These are phyloP conservation scores for Arthroderma sp. DNA, from an alignment of 2,329 filamentous ascomycete genomes.

Conservation along the genomic window DNA sequence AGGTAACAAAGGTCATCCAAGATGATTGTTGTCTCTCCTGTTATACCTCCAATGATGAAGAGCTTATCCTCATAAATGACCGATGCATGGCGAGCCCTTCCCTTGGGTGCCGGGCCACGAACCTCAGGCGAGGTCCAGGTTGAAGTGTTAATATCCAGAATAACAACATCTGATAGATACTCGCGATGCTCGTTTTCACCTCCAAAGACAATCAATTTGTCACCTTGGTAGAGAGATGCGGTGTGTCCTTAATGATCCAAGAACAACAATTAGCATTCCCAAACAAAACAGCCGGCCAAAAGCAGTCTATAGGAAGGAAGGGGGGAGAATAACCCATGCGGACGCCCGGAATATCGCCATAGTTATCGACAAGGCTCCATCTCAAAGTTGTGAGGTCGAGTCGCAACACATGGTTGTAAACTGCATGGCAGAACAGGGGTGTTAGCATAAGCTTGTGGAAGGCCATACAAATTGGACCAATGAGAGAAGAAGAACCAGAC, in stretches of 20 bases:
- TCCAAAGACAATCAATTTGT: conserved; percentile 93
- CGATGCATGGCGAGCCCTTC: conserved; percentile 82
- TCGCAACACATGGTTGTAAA: conserved; percentile 93
- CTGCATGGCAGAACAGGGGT: conserved; percentile 22
- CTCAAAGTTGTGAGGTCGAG: conserved; percentile 77
- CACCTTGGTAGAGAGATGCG: conserved; percentile 80
- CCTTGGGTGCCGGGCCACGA: conserved; percentile 70
- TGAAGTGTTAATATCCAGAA: conserved; percentile 87
- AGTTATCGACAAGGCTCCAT: conserved; percentile 96
- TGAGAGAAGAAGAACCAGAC: conserved; percentile 20
- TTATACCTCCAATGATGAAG: conserved; percentile 92
- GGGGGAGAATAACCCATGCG: conserved; percentile 61
- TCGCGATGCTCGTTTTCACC: conserved; percentile 96
- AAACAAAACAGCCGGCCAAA: neutral
- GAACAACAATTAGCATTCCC: conserved; percentile 6
- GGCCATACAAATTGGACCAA: neutral
- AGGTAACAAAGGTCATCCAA: conserved; percentile 94
- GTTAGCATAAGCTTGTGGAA: conserved; percentile 6
- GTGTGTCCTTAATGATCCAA: conserved; percentile 57
- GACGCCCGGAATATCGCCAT: conserved; percentile 92
- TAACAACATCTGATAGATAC: conserved; percentile 87
- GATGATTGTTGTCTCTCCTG: conserved; percentile 80
- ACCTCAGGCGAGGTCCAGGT: conserved; percentile 92
- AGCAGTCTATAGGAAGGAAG: conserved; percentile 1
- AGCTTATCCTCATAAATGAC: conserved; percentile 93